Evolutionary conservation across 2,329 filamentous ascomycete species (phyloP), one percentile per base, ranked within the genome.

Genomic region (Pseudogymnoascus sp.): DNA sequence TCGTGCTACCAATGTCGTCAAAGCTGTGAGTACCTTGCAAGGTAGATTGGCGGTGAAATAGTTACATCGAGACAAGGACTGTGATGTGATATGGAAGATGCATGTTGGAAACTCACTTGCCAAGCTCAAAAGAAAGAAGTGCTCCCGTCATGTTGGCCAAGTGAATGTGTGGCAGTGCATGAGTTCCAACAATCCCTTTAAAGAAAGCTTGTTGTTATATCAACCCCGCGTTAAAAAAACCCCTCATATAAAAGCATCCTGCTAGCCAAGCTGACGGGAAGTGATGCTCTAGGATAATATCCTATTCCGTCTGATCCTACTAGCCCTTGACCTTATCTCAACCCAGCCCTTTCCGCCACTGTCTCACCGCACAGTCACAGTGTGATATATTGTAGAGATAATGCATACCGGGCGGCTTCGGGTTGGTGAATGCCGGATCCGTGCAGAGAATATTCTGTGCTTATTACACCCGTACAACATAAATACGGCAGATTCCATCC

Each of bases 91-190:
- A 57, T 33, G 4, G 47, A 57, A 33, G 1, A 31, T 57, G 28
- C 26, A 4, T 8, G 17, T 33, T 5, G 11, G 2, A 57, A 33
- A 2, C 9, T 13, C 26, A 53, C 15, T 17, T 33, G 8, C 6
- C 47, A 57, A 33, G 4, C 47, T 33, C 21, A n/a, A 38, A 40
- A 4, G 33, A 21, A 6, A 17, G 9, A 8, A 10, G n/a, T 33
- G 26, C 1, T 57, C 26, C 19, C 10, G 47, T 33, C 26, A 33
- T 57, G n/a, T 33, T 26, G 19, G 11, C 28, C 47, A 13, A 31
- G 47, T 57, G 47, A 57, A 57, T 57, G 33, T 57, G 50, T 57
- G 50, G 50, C 50, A 57, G n/a, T 57, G 50, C 50, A 57, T 33
- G 1, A 10, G 3, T 19, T 28, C 50, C 28, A 57, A 19, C 28